phyloP scores from a whole-genome alignment of 805 yeast genomes.

The Myxozyma geophila region DNA sequence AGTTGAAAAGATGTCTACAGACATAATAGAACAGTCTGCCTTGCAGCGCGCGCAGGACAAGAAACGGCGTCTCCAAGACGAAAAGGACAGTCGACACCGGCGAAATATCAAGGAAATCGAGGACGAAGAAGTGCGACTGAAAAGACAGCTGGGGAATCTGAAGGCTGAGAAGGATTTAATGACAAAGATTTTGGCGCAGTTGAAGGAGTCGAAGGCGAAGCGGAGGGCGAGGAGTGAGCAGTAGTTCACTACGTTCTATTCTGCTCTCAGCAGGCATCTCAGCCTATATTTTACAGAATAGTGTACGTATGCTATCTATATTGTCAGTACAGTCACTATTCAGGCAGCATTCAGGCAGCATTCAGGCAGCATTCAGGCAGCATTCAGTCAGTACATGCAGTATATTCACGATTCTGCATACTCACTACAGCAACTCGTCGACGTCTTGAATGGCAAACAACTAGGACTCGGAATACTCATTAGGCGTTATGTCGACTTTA shows the following conservation, averaged over 20 bases:
- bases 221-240: neutral
- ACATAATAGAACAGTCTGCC: neutral
- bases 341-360: no score
- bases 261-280: no score
- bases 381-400: no score
- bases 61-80: slow-evolving; percentile 17
- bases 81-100: slow-evolving; percentile 9
- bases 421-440: no score
- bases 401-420: no score
- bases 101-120: slow-evolving; percentile 15
- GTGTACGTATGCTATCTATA: no score
- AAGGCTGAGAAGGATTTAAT: slow-evolving; percentile 25
- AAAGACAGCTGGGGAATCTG: slow-evolving; percentile 22
- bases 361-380: no score
- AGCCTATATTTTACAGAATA: no score
- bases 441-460: no score
- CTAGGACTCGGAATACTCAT: no score
- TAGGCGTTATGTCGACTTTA: no score
- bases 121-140: slow-evolving; percentile 20
- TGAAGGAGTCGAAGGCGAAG: slow-evolving; percentile 17
- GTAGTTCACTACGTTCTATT: neutral
- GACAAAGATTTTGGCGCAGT: slow-evolving; percentile 28
- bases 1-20: neutral
- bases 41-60: slow-evolving; percentile 16
- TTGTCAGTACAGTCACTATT: no score